Conservation (phyloP, 768 basidiomycete species). For the Scleroderma bovista region DNA sequence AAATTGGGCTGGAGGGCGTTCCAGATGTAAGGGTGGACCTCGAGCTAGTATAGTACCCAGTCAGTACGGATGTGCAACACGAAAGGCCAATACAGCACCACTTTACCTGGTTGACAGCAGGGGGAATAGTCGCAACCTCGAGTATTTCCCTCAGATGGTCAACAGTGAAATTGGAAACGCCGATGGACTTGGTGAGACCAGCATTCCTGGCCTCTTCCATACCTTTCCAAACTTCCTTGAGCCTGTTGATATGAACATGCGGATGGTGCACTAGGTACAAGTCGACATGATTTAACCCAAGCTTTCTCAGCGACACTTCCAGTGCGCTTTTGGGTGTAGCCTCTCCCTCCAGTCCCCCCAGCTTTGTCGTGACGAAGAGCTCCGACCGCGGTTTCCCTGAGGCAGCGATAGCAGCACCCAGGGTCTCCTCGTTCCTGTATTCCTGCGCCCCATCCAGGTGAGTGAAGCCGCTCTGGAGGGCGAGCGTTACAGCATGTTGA, state of each 20-base stretch:
- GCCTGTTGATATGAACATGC: constrained; percentile 31
- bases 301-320: constrained; percentile 46
- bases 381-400: constrained; percentile 48
- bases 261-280: constrained; percentile 59
- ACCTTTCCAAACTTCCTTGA: constrained; percentile 51
- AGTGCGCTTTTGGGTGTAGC: constrained; percentile 46
- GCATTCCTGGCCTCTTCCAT: constrained; percentile 52
- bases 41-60: constrained; percentile 31
- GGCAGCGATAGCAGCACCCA: constrained; percentile 46
- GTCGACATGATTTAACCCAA: constrained; percentile 54
- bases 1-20: constrained; percentile 35
- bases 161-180: constrained; percentile 51
- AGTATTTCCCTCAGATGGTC: constrained; percentile 40
- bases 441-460: constrained; percentile 63
- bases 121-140: constrained; percentile 37
- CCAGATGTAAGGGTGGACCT: constrained; percentile 50
- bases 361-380: constrained; percentile 61
- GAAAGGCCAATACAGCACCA: neutral
- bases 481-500: constrained; percentile 31
- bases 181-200: constrained; percentile 38
- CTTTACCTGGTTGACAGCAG: constrained; percentile 50
- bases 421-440: constrained; percentile 50
- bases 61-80: neutral
- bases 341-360: constrained; percentile 30
- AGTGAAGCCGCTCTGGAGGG: constrained; percentile 51